A percentile compares a stretch with the other conserved stretches of the same genome.
These are phyloP conservation scores for Salvia miltiorrhiza DNA, from an alignment of 257 asterid genomes.

Conservation along the genomic window DNA sequence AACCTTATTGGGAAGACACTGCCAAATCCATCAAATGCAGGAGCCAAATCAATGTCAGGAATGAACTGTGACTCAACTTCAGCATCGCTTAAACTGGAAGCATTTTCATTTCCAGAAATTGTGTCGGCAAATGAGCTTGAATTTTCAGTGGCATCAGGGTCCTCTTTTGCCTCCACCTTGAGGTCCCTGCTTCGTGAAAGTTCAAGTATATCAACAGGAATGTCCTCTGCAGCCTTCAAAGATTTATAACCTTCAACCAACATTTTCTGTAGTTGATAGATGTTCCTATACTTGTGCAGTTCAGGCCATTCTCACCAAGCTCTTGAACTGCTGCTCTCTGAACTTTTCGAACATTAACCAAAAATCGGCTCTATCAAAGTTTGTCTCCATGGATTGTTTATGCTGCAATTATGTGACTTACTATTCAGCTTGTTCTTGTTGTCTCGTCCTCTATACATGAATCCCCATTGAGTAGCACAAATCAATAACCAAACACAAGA, in stretches of 20 bases:
- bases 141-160: conserved; percentile 84
- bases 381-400: background rate
- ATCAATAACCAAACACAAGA: background rate
- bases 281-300: conserved; percentile 17
- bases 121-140: conserved; percentile 84
- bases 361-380: background rate
- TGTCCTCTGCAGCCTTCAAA: conserved; percentile 33
- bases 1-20: conserved; percentile 73
- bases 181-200: conserved; percentile 42
- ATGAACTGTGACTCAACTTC: conserved; percentile 76
- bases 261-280: conserved; percentile 24
- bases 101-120: conserved; percentile 54
- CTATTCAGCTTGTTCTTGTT: conserved; percentile 7
- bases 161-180: conserved; percentile 53
- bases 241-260: conserved; percentile 33
- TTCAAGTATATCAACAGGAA: conserved; percentile 47
- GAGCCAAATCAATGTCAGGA: conserved; percentile 46
- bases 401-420: conserved; percentile 10
- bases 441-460: conserved; percentile 13
- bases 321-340: conserved; percentile 3
- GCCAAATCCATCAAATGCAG: conserved; percentile 60
- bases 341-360: background rate
- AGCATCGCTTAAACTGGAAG: conserved; percentile 66
- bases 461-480: background rate
- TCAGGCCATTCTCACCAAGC: conserved; percentile 16